phyloP scores from a whole-genome alignment of 2,329 filamentous ascomycete genomes.

The Clarireedia homoeocarpa region DNA sequence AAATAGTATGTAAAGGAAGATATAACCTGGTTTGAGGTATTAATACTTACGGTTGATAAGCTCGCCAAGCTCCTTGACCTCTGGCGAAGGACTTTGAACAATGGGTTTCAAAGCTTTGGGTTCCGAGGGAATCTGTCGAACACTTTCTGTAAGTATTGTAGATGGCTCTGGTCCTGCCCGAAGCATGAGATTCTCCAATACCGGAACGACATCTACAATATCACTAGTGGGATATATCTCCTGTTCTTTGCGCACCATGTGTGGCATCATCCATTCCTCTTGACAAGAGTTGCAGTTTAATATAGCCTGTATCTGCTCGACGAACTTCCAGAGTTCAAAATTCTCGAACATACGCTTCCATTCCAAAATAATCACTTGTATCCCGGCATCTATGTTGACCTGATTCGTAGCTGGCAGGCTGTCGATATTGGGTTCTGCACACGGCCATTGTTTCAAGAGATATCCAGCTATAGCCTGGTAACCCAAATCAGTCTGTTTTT shows the following conservation, averaged over 20 bases:
- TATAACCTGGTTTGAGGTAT: no score
- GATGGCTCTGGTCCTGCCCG: not conserved
- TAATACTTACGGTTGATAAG: slow-evolving; percentile 25
- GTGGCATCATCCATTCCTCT: not conserved
- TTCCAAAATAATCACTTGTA: slow-evolving; percentile 35
- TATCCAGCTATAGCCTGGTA: slow-evolving; percentile 33
- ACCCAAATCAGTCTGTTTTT: slow-evolving; percentile 29
- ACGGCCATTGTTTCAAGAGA: slow-evolving; percentile 40
- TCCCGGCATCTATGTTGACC: slow-evolving; percentile 33
- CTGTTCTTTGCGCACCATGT: slow-evolving; percentile 6
- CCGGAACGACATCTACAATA: slow-evolving; percentile 8
- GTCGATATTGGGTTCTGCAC: slow-evolving; percentile 27
- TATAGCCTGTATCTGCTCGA: slow-evolving; percentile 37
- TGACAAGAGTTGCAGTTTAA: slow-evolving; percentile 26
- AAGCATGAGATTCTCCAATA: not conserved
- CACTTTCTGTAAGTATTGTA: not conserved
- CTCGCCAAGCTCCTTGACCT: slow-evolving; percentile 11
- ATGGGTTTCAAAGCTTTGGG: not conserved
- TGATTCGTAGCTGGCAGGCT: slow-evolving; percentile 25
- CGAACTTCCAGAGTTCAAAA: slow-evolving; percentile 36
- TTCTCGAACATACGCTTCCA: slow-evolving; percentile 45
- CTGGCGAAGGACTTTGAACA: not conserved
- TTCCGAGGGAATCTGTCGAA: not conserved
- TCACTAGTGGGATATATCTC: slow-evolving; percentile 1
- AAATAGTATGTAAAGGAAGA: no score